These are phyloP conservation scores for Aspergillus caelatus DNA, from an alignment of 2,329 filamentous ascomycete genomes.

Conservation along the genomic window DNA sequence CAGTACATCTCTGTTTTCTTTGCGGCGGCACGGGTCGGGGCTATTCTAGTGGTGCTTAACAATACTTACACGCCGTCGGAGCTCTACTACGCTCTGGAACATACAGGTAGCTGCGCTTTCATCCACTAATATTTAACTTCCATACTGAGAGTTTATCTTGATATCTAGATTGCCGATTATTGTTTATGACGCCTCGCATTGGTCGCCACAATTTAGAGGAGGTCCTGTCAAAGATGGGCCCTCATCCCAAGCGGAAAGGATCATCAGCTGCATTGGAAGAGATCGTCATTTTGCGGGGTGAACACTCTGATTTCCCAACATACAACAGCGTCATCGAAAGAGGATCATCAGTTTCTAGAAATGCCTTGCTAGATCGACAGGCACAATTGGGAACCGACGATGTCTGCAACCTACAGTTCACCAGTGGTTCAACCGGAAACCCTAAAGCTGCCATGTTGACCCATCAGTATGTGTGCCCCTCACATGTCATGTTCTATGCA, in stretches of 20 bases:
- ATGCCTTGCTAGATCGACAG: constrained; percentile 57
- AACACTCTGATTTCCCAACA: constrained; percentile 57
- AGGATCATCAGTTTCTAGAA: constrained; percentile 53
- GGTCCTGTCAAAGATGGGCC: constrained; percentile 59
- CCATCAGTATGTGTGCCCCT: constrained; percentile 57
- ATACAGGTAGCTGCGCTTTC: constrained; percentile 58
- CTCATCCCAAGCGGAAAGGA: constrained; percentile 30
- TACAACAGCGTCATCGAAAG: constrained; percentile 62
- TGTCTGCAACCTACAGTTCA: constrained; percentile 75
- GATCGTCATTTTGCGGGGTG: constrained; percentile 64
- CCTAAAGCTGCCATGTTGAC: constrained; percentile 77
- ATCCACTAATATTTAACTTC: background rate
- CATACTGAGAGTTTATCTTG: constrained; percentile 3
- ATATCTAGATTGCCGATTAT: constrained; percentile 65
- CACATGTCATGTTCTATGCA: background rate
- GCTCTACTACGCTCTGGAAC: constrained; percentile 70
- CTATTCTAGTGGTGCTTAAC: constrained; percentile 75
- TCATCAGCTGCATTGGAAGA: constrained; percentile 47
- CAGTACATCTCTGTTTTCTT: constrained; percentile 70
- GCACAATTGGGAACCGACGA: constrained; percentile 64
- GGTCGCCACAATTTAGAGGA: constrained; percentile 65
- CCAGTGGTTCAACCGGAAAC: constrained; percentile 71
- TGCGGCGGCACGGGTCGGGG: constrained; percentile 66
- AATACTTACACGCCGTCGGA: constrained; percentile 79
- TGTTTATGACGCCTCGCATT: constrained; percentile 73